Conservation (phyloP, 768 basidiomycete genomes). For the Tylopilus sp. region DNA sequence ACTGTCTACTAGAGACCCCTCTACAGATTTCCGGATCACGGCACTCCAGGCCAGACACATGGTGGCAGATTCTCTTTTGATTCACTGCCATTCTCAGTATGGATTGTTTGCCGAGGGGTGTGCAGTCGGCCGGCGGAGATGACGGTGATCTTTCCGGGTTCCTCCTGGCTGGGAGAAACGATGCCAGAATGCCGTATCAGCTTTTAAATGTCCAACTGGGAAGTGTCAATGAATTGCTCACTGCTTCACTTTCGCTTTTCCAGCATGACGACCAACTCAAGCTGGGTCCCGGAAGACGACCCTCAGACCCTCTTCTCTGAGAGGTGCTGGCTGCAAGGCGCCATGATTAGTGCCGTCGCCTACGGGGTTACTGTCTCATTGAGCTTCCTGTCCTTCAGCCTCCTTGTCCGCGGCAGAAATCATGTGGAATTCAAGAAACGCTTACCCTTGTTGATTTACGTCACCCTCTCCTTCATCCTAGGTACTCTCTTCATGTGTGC, state of each 20-base stretch:
- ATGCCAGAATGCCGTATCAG: neutral
- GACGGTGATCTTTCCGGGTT: neutral
- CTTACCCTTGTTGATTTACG: conserved; percentile 1
- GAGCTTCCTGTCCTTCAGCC: conserved; percentile 2
- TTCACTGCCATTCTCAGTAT: neutral
- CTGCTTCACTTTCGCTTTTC: neutral
- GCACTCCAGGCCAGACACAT: neutral
- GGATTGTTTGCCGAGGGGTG: neutral
- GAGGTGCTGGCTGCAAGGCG: conserved; percentile 18
- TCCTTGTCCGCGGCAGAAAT: conserved; percentile 1
- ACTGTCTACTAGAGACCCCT: too few species aligned
- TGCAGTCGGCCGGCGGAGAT: neutral
- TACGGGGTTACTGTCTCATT: conserved; percentile 8
- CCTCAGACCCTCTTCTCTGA: conserved; percentile 13
- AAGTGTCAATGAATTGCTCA: neutral
- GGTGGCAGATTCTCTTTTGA: neutral
- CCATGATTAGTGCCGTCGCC: conserved; percentile 1
- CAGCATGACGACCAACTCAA: conserved; percentile 14
- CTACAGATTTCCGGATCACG: too few species aligned
- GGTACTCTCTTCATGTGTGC: conserved; percentile 15
- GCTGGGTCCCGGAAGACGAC: conserved; percentile 14
- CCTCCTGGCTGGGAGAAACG: neutral
- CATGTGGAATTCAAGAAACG: conserved; percentile 2
- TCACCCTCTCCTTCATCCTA: conserved; percentile 2
- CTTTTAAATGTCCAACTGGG: neutral